phyloP scores from a whole-genome alignment of 768 basidiomycete species.

The Auriscalpium microsporum region DNA sequence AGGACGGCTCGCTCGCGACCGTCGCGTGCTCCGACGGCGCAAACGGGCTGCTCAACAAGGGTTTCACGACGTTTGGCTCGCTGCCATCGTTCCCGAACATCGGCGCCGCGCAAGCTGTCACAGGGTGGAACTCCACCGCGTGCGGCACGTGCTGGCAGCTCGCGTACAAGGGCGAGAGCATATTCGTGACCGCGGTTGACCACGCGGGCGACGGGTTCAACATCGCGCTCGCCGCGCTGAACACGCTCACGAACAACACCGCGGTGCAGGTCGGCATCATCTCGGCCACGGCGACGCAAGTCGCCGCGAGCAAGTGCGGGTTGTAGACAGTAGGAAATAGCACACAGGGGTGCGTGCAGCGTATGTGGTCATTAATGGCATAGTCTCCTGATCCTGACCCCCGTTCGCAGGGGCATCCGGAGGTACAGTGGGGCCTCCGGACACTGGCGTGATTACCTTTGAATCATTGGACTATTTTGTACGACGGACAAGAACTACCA shows the following conservation, averaged over 20 bases:
- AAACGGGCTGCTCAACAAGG: constrained; percentile 23
- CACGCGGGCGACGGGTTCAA: constrained; percentile 26
- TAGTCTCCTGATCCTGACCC: no score
- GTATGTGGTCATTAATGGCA: not conserved
- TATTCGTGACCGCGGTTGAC: constrained; percentile 26
- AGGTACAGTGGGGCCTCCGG: no score
- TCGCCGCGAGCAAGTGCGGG: constrained; percentile 31
- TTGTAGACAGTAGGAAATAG: constrained; percentile 20
- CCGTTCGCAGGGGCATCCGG: no score
- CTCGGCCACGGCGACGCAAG: not conserved
- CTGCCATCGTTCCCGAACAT: constrained; percentile 25
- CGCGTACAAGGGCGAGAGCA: constrained; percentile 19
- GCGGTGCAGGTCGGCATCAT: constrained; percentile 23
- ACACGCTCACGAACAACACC: constrained; percentile 29
- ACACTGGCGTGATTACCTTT: no score
- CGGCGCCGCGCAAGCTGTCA: constrained; percentile 26
- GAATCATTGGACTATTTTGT: no score
- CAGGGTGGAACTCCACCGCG: constrained; percentile 20
- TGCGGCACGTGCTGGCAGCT: constrained; percentile 31
- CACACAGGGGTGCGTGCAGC: not conserved
- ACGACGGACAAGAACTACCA: no score
- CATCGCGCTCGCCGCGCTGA: constrained; percentile 27
- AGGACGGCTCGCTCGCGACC: constrained; percentile 8
- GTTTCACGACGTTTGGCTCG: constrained; percentile 25
- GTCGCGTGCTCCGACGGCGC: constrained; percentile 27